A percentile compares a stretch with the other conserved stretches of the same genome.
These are phyloP conservation scores for Gonapodya sp. DNA, from an alignment of 192 early-diverging fungal species.

Conservation along the genomic window DNA sequence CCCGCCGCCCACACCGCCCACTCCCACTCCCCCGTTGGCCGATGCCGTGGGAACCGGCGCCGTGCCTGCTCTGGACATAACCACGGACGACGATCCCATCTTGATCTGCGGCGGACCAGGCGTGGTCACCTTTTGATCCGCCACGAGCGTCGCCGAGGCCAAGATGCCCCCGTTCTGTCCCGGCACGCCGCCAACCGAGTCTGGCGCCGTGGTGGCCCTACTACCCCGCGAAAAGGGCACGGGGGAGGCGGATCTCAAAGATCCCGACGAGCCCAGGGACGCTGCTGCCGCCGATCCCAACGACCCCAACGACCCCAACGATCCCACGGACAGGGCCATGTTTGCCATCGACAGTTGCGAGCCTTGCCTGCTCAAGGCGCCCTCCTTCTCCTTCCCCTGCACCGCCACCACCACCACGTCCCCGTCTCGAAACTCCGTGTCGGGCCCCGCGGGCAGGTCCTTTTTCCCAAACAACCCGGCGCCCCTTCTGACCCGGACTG, in stretches of 20 bases:
- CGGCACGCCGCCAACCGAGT: not conserved
- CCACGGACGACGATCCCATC: too few species aligned
- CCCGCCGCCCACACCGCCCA: not conserved
- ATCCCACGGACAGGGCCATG: not conserved
- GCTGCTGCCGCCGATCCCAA: not conserved
- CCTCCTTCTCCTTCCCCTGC: not conserved
- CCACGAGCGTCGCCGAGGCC: not conserved
- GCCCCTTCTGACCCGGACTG: not conserved
- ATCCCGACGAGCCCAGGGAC: not conserved
- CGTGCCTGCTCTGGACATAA: too few species aligned
- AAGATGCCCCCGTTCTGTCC: not conserved
- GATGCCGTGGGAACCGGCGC: not conserved
- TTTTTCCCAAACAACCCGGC: not conserved
- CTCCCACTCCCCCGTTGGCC: not conserved
- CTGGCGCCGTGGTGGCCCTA: too few species aligned
- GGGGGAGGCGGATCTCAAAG: not conserved
- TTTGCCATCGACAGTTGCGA: not conserved
- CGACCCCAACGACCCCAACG: not conserved
- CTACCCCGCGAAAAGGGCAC: not conserved
- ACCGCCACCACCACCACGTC: not conserved
- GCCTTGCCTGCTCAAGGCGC: not conserved
- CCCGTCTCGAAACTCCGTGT: constrained; percentile 5
- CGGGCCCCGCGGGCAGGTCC: not conserved
- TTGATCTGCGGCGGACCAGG: too few species aligned
- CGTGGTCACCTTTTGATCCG: too few species aligned